Percentiles rank a stretch among this genome's conserved stretches.
phyloP scores from a whole-genome alignment of 2,329 filamentous ascomycete genomes.

The Colletotrichum euphorbiae region DNA sequence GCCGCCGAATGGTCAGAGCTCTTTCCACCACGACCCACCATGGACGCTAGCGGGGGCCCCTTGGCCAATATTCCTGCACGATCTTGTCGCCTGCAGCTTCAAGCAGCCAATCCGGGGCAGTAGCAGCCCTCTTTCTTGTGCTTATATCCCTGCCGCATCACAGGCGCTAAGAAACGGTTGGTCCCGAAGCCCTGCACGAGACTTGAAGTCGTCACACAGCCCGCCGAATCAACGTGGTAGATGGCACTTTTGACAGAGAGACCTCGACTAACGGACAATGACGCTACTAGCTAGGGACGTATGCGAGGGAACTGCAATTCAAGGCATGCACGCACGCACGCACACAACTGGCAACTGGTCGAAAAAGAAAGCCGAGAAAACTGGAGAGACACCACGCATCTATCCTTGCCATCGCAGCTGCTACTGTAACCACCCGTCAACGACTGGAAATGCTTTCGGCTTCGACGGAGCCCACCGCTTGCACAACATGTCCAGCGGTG shows the following conservation, averaged over 20 bases:
- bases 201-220: conserved; percentile 57
- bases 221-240: conserved; percentile 50
- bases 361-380: conserved; percentile 10
- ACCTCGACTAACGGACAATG: conserved; percentile 26
- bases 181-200: conserved; percentile 61
- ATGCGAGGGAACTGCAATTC: conserved; percentile 14
- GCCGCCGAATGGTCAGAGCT: conserved; percentile 39
- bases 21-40: not conserved
- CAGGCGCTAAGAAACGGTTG: conserved; percentile 56
- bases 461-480: conserved; percentile 28
- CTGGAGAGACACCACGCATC: conserved; percentile 16
- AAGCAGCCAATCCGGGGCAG: conserved; percentile 55
- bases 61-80: conserved; percentile 47
- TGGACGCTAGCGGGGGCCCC: conserved; percentile 39
- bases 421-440: conserved; percentile 3
- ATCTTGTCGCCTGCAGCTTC: conserved; percentile 42
- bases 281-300: conserved; percentile 36
- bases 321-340: not conserved
- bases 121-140: conserved; percentile 45
- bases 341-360: not conserved
- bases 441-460: conserved; percentile 14
- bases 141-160: conserved; percentile 45
- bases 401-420: conserved; percentile 21
- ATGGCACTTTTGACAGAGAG: conserved; percentile 22
- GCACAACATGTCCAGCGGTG: conserved; percentile 37